Evolutionary conservation across 495 filamentous ascomycete genomes (phyloP).

Genomic region (Penicillium cinerascens): DNA sequence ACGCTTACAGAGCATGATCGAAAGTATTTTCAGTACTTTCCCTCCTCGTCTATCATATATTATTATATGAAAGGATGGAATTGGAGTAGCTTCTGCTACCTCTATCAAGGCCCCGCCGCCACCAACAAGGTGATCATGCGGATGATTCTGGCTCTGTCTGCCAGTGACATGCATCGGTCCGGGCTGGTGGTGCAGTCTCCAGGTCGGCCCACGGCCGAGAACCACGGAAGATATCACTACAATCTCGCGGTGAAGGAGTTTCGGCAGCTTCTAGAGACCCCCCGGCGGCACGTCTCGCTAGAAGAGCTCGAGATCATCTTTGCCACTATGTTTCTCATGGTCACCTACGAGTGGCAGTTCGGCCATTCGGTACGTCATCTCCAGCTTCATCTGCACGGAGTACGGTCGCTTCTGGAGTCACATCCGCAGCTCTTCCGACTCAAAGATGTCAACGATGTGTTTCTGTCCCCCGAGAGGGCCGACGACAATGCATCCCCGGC

Average conservation of each 20-base stretch:
- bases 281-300: slow-evolving; percentile 24
- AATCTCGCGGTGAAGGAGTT: slow-evolving; percentile 43
- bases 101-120: slow-evolving; percentile 37
- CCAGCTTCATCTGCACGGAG: slow-evolving; percentile 39
- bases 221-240: slow-evolving; percentile 42
- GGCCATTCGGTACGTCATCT: slow-evolving; percentile 40
- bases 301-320: slow-evolving; percentile 38
- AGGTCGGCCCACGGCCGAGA: slow-evolving; percentile 33
- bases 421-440: slow-evolving; percentile 38
- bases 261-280: slow-evolving; percentile 37
- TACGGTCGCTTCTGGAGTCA: slow-evolving; percentile 38
- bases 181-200: slow-evolving; percentile 28
- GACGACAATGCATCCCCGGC: slow-evolving; percentile 5
- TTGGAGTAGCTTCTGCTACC: slow-evolving; percentile 41
- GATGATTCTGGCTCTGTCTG: slow-evolving; percentile 41
- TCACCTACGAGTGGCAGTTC: slow-evolving; percentile 43
- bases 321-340: slow-evolving; percentile 43
- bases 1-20: slow-evolving; percentile 34
- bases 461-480: slow-evolving; percentile 20
- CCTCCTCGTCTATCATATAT: slow-evolving; percentile 38
- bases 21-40: slow-evolving; percentile 43
- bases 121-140: slow-evolving; percentile 44
- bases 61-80: slow-evolving; percentile 45
- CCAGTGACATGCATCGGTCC: slow-evolving; percentile 41
- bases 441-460: slow-evolving; percentile 34